These are phyloP conservation scores for Ophiostoma himal-ulmi DNA, from an alignment of 2,329 filamentous ascomycete genomes.

Conservation along the genomic window DNA sequence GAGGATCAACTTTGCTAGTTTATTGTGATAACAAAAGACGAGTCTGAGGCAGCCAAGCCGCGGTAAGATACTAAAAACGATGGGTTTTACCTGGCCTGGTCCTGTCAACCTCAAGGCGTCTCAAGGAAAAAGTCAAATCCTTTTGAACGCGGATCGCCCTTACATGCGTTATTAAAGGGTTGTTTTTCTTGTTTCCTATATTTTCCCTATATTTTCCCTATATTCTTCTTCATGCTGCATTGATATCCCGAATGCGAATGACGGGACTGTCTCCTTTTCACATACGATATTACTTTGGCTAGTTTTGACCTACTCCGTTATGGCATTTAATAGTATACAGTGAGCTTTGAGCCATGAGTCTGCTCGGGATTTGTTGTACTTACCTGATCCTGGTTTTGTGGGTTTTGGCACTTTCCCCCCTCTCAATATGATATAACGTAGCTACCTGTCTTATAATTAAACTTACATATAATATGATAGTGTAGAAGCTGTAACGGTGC, in stretches of 20 bases:
- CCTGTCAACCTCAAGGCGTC: background rate
- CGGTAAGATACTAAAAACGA: background rate
- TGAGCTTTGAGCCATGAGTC: background rate
- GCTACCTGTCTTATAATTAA: background rate
- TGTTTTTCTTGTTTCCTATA: background rate
- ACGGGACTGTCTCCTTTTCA: background rate
- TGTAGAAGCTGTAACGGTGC: background rate
- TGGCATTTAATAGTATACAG: background rate
- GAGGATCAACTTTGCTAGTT: too few species aligned
- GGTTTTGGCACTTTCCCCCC: background rate
- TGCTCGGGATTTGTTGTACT: background rate
- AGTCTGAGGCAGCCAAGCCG: slow-evolving; percentile 7
- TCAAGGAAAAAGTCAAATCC: background rate
- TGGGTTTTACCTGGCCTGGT: background rate
- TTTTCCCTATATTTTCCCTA: background rate
- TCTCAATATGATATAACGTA: background rate
- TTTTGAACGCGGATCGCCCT: background rate
- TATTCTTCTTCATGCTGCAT: background rate
- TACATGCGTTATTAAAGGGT: background rate
- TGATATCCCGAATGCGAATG: background rate
- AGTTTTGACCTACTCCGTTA: background rate
- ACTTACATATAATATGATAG: background rate
- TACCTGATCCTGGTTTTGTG: background rate
- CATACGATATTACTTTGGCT: background rate
- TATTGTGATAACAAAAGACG: background rate